A percentile compares a stretch with the other conserved stretches of the same genome.
Conservation (phyloP, 2,329 filamentous ascomycete genomes). For the Juglanconis oblonga region DNA sequence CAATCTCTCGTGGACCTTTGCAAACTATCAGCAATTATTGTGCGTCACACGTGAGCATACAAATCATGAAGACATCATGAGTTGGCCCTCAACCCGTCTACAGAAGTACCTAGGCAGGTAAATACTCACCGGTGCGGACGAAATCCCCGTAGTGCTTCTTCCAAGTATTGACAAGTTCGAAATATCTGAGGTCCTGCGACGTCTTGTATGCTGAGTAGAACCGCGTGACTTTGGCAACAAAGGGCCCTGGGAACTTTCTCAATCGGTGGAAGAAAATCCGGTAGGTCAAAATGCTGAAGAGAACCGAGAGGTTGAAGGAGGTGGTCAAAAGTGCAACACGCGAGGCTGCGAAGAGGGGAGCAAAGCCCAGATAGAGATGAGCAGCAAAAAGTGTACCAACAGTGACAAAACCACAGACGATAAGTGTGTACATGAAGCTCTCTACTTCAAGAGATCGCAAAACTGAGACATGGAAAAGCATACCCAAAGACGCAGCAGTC, state of each 20-base stretch:
- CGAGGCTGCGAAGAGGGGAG: not conserved
- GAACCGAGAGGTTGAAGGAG: conserved; percentile 19
- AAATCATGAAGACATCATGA: not conserved
- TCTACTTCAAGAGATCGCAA: conserved; percentile 6
- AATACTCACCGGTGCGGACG: conserved; percentile 23
- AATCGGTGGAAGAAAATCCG: conserved; percentile 38
- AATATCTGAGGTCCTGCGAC: conserved; percentile 50
- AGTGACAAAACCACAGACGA: not conserved
- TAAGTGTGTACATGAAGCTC: not conserved
- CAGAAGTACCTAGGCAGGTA: not conserved
- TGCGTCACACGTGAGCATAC: not conserved
- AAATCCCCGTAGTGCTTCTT: conserved; percentile 52
- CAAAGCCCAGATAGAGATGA: not conserved
- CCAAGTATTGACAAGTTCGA: conserved; percentile 43
- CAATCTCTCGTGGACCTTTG: conserved; percentile 31
- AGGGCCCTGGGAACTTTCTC: conserved; percentile 38
- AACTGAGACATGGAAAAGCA: conserved; percentile 1
- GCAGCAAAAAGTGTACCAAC: not conserved
- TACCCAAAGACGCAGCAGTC: not conserved
- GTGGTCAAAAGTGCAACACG: not conserved
- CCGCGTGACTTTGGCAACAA: conserved; percentile 35
- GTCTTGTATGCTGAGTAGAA: conserved; percentile 48
- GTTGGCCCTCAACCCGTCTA: not conserved
- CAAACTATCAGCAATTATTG: not conserved
- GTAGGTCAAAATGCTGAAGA: conserved; percentile 33